Conservation (phyloP, 2,329 filamentous ascomycete species). For the Eutypella sp. region DNA sequence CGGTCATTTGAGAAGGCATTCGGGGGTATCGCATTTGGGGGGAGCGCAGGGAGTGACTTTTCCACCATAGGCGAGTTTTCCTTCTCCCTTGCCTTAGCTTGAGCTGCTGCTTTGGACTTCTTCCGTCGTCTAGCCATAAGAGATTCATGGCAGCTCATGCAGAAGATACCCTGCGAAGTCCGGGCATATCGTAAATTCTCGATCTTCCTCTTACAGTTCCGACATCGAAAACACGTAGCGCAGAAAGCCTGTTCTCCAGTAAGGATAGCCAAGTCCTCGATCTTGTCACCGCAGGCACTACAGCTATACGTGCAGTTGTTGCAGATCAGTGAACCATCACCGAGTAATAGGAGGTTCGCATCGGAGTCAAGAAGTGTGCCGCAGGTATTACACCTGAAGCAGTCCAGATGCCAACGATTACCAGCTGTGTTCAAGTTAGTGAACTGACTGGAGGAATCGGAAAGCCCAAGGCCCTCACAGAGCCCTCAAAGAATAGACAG, state of each 20-base stretch:
- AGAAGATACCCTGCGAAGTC: slow-evolving; percentile 97
- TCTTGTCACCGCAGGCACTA: slow-evolving; percentile 94
- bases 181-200: slow-evolving; percentile 96
- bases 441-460: slow-evolving; percentile 2
- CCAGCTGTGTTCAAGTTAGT: slow-evolving; percentile 58
- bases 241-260: slow-evolving; percentile 98
- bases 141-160: slow-evolving; percentile 97
- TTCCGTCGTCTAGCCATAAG: slow-evolving; percentile 90
- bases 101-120: slow-evolving; percentile 66
- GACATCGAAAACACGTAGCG: slow-evolving; percentile 91
- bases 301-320: slow-evolving; percentile 99
- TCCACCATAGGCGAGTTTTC: slow-evolving; percentile 67
- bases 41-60: slow-evolving; percentile 88
- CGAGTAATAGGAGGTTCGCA: slow-evolving; percentile 91
- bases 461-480: too few species aligned
- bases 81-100: slow-evolving; percentile 58
- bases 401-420: slow-evolving; percentile 97
- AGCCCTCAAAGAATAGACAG: slow-evolving; percentile 4
- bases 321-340: slow-evolving; percentile 96
- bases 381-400: slow-evolving; percentile 96
- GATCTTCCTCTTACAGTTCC: slow-evolving; percentile 98
- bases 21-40: slow-evolving; percentile 64
- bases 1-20: slow-evolving; percentile 58
- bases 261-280: slow-evolving; percentile 94
- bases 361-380: slow-evolving; percentile 94